Base-by-base conservation (phyloP, 164 flowering plant genomes). In the Stephania yunnanensis region DNA sequence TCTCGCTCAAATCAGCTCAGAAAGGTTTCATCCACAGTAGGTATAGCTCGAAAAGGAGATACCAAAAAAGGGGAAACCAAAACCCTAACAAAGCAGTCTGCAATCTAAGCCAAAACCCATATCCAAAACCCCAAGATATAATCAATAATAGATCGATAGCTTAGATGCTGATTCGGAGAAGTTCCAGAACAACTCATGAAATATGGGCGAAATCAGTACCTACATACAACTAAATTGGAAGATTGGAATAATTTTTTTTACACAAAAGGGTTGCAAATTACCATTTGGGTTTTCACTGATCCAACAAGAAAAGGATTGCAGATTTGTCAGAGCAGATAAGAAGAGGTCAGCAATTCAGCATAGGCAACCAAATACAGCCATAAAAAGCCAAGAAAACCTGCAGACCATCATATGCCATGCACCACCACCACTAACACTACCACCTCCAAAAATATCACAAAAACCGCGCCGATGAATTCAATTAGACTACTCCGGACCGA, bases 401-500 rank as follows among this genome's bases (percentile, higher is more conserved):
- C 72, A 83, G 42, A 75, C 79, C 82, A 81, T 63, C 82, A 81
- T 63, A 75, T 76, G 73, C 70, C 75, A 25, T 25, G 25, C 25
- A 25, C 25, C 42, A 76, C 61, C 79, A 77, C 78, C 78, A 77
- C 77, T 76, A 78, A 73, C 75, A 69, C 36, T n/a, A 61, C 22
- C 77, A 75, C 77, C 67, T 17, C 63, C 67, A 29, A 72, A 74
- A 79, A 78, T 70, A 78, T 74, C 83, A 75, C 46, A 46, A 46
- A 73, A 76, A 58, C 64, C 71, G 65, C 46, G 69, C 67, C 69
- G 79, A 81, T 46, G 76, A 70, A 75, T 75, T 84, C 79, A 86
- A 80, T 75, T 82, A 85, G 85, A 78, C 75, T 81, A 86, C 78
- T 36, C 82, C 80, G 83, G 81, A 87, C 81, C 82, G 89, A 86